A percentile compares a stretch with the other conserved stretches of the same genome.
Evolutionary conservation across 2,329 filamentous ascomycete species (phyloP).

Genomic region (Xylaria sp.): DNA sequence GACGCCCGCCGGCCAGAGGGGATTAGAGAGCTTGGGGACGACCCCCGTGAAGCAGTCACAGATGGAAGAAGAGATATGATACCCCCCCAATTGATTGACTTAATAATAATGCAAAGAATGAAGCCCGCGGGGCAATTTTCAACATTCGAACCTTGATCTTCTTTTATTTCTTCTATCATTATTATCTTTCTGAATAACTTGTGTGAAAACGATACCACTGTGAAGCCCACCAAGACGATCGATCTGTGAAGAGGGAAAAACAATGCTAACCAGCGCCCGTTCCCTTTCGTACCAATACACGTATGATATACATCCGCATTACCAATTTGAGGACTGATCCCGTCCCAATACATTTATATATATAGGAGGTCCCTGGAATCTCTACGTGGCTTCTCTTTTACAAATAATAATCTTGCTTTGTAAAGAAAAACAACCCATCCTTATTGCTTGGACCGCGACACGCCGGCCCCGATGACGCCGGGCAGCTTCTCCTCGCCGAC

Average conservation of each 20-base stretch:
- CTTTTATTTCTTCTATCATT: too few relatives aligned
- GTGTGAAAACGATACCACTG: too few relatives aligned
- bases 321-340: neutral
- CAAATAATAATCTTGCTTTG: too few relatives aligned
- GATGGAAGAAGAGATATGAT: slow-evolving; percentile 35
- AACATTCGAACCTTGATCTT: slow-evolving; percentile 1
- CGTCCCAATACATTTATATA: too few relatives aligned
- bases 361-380: too few relatives aligned
- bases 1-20: slow-evolving; percentile 40
- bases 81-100: slow-evolving; percentile 5
- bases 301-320: slow-evolving; percentile 22
- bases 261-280: slow-evolving; percentile 25
- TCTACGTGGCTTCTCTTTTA: too few relatives aligned
- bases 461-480: slow-evolving; percentile 93
- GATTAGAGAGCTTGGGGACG: slow-evolving; percentile 51
- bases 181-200: too few relatives aligned
- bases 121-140: slow-evolving; percentile 1
- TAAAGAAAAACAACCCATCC: too few relatives aligned
- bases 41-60: slow-evolving; percentile 42
- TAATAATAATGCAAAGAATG: neutral
- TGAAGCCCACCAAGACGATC: too few relatives aligned
- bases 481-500: slow-evolving; percentile 88
- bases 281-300: slow-evolving; percentile 25
- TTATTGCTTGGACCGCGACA: slow-evolving; percentile 66
- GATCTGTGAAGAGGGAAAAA: neutral